Conservation (phyloP, 768 basidiomycete species). For the Neoboletus magnificus region DNA sequence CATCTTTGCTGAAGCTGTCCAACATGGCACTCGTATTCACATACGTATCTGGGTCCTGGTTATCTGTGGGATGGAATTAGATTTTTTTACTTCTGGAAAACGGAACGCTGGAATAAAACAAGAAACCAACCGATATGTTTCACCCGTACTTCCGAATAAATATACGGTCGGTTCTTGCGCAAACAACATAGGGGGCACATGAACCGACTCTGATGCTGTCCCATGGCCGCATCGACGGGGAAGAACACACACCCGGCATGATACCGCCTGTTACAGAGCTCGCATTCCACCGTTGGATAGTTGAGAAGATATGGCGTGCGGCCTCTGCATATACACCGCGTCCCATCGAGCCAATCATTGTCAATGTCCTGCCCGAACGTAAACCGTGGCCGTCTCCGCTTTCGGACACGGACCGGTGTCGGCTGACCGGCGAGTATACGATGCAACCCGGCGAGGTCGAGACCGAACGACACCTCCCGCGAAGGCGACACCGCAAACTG, state of each 20-base stretch:
- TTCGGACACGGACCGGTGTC: slow-evolving; percentile 42
- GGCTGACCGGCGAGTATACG: slow-evolving; percentile 74
- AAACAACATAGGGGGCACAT: slow-evolving; percentile 77
- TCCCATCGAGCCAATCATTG: slow-evolving; percentile 68
- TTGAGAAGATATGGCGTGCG: slow-evolving; percentile 56
- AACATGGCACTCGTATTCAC: slow-evolving; percentile 74
- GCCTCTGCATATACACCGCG: slow-evolving; percentile 79
- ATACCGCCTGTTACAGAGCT: slow-evolving; percentile 60
- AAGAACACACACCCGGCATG: slow-evolving; percentile 78
- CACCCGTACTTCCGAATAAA: slow-evolving; percentile 74
- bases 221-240: slow-evolving; percentile 42
- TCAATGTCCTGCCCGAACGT: slow-evolving; percentile 77
- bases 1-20: slow-evolving; percentile 66
- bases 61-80: slow-evolving; percentile 33
- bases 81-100: not conserved
- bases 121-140: slow-evolving; percentile 52
- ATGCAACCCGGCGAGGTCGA: slow-evolving; percentile 80
- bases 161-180: slow-evolving; percentile 67
- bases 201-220: slow-evolving; percentile 41
- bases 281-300: slow-evolving; percentile 66
- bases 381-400: slow-evolving; percentile 62
- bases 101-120: not conserved
- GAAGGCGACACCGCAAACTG: slow-evolving; percentile 86
- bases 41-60: slow-evolving; percentile 53
- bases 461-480: slow-evolving; percentile 75